phyloP scores from a whole-genome alignment of 2,329 filamentous ascomycete species.

The Colletotrichum filicis region DNA sequence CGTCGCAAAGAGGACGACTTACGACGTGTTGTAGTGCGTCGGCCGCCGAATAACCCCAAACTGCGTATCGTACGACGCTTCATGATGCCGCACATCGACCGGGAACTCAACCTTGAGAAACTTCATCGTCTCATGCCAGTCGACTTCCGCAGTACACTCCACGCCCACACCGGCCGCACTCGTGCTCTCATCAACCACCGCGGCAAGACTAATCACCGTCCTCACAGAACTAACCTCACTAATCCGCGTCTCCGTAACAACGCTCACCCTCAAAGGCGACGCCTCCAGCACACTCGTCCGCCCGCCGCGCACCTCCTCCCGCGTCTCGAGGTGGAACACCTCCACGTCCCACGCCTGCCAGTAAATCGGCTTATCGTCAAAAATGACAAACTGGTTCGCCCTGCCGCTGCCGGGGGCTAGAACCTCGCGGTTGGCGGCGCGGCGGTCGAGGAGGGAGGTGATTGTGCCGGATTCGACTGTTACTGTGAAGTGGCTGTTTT shows the following conservation, averaged over 20 bases:
- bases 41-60: constrained; percentile 73
- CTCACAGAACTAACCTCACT: constrained; percentile 73
- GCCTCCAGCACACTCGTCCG: constrained; percentile 63
- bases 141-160: constrained; percentile 70
- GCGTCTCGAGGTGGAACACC: constrained; percentile 73
- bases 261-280: constrained; percentile 64
- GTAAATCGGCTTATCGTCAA: constrained; percentile 77
- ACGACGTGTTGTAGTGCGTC: constrained; percentile 76
- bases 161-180: constrained; percentile 55
- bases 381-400: constrained; percentile 73
- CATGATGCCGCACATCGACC: constrained; percentile 71
- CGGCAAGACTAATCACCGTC: constrained; percentile 70
- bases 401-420: constrained; percentile 59
- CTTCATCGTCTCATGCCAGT: constrained; percentile 77
- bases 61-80: constrained; percentile 76
- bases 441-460: constrained; percentile 68
- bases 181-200: constrained; percentile 45
- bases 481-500: constrained; percentile 65
- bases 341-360: constrained; percentile 81
- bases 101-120: constrained; percentile 79
- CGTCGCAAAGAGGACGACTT: constrained; percentile 43
- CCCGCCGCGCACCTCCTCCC: constrained; percentile 64
- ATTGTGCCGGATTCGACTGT: constrained; percentile 68
- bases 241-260: constrained; percentile 70
- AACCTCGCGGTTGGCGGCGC: constrained; percentile 66